Base-by-base conservation (phyloP, 73 alveolate species). In the Durusdinium trenchii region DNA sequence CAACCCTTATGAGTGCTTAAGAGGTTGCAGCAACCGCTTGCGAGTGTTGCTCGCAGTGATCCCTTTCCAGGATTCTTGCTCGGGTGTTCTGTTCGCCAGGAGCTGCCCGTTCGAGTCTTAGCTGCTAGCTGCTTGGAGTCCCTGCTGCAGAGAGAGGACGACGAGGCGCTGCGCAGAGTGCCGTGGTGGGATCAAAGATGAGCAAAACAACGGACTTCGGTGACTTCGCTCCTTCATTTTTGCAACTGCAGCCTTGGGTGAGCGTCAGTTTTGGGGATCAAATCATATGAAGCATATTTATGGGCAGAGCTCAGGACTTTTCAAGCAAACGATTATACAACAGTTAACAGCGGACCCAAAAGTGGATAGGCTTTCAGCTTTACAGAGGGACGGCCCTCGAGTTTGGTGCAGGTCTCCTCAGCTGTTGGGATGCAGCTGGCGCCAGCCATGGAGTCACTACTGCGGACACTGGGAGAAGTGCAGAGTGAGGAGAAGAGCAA, bases 91-190 rank as follows among this genome's bases (percentile, higher is more conserved):
- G 14, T 16, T 14, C 54, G 42, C 40, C 60, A 91, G 98, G 98
- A 91, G 98, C 98, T 91, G 36, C 98, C 89, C 3, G 89, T 91
- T 10, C 87, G 98, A n/a, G 98, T 91, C 43, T 45, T 91, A 47
- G 98, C 89, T 12, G 98, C 98, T 20, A 50, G 78, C 30, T 91
- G 98, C 76, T 57, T 91, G 30, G 98, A 91, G 89, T 52, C 73
- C 61, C 48, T 91, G 75, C 43, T 91, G 35, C 60, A 54, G 54
- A n/a, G 98, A 54, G 98, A 91, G 89, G 89, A 47, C 60, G 95
- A 86, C 54, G 78, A 91, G 57, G 98, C 71, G 91, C 91, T 23
- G 87, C 43, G 87, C 0, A 32, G 62, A 43, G 30, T 45, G 9
- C 28, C 52, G 40, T n/a, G 84, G 14, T 23, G 73, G 73, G 73